phyloP scores from a whole-genome alignment of 176 grass and related monocot genomes.

The Calamus simplicifolius region DNA sequence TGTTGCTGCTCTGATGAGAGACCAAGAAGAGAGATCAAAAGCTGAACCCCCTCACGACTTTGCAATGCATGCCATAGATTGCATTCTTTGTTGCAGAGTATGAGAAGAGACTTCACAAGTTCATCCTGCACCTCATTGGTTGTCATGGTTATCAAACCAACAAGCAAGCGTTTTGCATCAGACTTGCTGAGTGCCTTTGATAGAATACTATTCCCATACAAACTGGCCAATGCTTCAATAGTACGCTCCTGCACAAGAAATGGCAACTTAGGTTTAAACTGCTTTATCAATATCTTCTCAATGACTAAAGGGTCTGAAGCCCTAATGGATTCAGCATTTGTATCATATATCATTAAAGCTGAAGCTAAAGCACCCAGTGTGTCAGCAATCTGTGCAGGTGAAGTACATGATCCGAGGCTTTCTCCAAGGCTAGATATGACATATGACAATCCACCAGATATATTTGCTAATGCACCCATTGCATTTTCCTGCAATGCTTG shows the following conservation, averaged over 20 bases:
- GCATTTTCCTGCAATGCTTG: constrained; percentile 99
- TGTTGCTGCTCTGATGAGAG: constrained; percentile 99
- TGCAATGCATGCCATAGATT: constrained; percentile 96
- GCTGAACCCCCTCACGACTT: constrained; percentile 94
- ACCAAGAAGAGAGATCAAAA: constrained; percentile 97
- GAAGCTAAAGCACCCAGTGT: constrained; percentile 97
- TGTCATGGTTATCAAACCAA: constrained; percentile 96
- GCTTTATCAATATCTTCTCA: constrained; percentile 87
- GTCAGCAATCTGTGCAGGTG: constrained; percentile 90
- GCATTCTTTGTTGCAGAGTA: constrained; percentile 81
- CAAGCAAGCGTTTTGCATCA: constrained; percentile 91
- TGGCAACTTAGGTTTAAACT: constrained; percentile 76
- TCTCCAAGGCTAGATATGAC: constrained; percentile 97
- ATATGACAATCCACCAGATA: constrained; percentile 96
- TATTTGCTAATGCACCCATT: constrained; percentile 98
- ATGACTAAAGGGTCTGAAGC: constrained; percentile 63
- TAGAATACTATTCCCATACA: constrained; percentile 88
- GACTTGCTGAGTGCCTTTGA: constrained; percentile 72
- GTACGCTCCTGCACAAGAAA: constrained; percentile 95
- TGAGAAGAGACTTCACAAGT: constrained; percentile 77
- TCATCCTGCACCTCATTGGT: constrained; percentile 87
- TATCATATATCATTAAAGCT: constrained; percentile 99
- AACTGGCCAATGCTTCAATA: constrained; percentile 98
- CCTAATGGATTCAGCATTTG: constrained; percentile 79
- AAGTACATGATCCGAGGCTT: constrained; percentile 94